Conservation (phyloP, 495 filamentous ascomycete genomes). For the Sphaerosporella brunnea region DNA sequence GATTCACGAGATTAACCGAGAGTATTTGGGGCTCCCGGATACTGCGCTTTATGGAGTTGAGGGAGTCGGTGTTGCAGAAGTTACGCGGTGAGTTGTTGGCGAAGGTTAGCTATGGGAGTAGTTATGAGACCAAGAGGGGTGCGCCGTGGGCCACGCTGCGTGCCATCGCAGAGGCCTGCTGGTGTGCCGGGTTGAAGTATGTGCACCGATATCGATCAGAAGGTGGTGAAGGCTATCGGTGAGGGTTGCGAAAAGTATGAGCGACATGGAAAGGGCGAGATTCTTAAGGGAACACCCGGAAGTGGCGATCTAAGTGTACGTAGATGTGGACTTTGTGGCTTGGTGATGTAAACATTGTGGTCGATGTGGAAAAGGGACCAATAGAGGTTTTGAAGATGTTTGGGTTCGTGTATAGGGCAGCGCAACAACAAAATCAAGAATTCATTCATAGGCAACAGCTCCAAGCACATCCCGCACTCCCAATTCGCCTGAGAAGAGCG, state of each 20-base stretch:
- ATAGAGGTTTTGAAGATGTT: background rate
- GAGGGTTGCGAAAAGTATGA: background rate
- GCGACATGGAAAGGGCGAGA: background rate
- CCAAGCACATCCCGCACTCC: too few species aligned
- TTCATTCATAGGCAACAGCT: too few species aligned
- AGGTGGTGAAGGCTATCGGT: background rate
- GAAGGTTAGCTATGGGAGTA: background rate
- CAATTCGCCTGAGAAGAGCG: too few species aligned
- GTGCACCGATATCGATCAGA: background rate
- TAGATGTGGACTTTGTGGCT: background rate
- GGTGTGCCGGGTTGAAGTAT: background rate
- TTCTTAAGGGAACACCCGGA: background rate
- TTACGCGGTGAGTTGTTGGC: background rate
- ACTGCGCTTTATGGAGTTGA: background rate
- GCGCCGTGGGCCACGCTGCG: background rate
- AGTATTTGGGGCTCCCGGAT: background rate
- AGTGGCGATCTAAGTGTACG: too few species aligned
- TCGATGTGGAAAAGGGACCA: background rate
- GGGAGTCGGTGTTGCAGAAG: background rate
- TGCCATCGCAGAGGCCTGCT: background rate
- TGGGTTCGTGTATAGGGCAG: too few species aligned
- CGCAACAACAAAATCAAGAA: too few species aligned
- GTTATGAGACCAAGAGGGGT: background rate
- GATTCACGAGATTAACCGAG: background rate
- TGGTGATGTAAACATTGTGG: background rate